Evolutionary conservation across 2,329 filamentous ascomycete genomes (phyloP).

Genomic region (Colletotrichum sublineola): DNA sequence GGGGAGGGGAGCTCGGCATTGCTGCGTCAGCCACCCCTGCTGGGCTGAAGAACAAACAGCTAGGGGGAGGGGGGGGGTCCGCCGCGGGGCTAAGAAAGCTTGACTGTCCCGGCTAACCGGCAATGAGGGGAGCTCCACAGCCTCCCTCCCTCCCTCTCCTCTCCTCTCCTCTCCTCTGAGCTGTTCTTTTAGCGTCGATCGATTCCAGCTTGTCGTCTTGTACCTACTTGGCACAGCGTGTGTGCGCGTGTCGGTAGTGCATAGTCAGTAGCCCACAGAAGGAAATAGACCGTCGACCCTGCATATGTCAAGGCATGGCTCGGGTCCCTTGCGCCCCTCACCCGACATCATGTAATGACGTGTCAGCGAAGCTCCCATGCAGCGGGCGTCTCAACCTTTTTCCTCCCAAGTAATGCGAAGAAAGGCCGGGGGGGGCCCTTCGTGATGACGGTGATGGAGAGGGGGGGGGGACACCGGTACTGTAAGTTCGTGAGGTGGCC

Average conservation of each 20-base stretch:
- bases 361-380: conserved; percentile 22
- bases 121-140: conserved; percentile 30
- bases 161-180: neutral
- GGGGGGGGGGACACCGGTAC: neutral
- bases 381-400: conserved; percentile 19
- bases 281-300: conserved; percentile 7
- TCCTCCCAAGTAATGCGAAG: neutral
- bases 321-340: neutral
- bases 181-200: neutral
- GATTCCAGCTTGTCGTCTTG: neutral
- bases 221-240: no score
- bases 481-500: conserved; percentile 16
- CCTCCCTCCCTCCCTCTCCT: no score
- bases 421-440: neutral
- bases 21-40: conserved; percentile 36
- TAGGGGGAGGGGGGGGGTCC: neutral
- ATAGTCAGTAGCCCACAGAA: no score
- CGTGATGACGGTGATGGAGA: neutral
- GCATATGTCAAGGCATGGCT: conserved; percentile 5
- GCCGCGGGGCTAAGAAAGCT: conserved; percentile 32
- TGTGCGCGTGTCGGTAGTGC: no score
- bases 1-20: conserved; percentile 36
- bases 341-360: conserved; percentile 22
- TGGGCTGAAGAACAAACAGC: conserved; percentile 26
- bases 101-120: conserved; percentile 34